Conservation (phyloP, 2,329 filamentous ascomycete species). For the Sclerotinia trifoliorum region DNA sequence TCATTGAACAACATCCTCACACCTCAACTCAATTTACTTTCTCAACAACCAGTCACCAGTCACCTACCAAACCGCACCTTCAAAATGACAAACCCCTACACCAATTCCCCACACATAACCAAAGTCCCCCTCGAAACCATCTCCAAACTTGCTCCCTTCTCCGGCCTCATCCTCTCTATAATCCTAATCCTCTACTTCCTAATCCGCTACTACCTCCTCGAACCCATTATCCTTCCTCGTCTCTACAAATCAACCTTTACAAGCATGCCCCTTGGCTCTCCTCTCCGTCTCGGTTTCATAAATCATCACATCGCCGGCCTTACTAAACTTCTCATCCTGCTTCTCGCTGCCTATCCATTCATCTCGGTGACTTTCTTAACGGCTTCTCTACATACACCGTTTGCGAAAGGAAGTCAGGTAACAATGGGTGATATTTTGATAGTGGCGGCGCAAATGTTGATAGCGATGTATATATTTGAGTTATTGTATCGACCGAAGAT, state of each 20-base stretch:
- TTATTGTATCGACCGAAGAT: slow-evolving; percentile 45
- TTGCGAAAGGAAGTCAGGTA: slow-evolving; percentile 37
- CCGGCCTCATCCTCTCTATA: slow-evolving; percentile 35
- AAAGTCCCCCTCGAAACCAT: slow-evolving; percentile 33
- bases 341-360: slow-evolving; percentile 45
- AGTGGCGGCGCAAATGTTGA: slow-evolving; percentile 44
- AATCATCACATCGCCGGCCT: slow-evolving; percentile 48
- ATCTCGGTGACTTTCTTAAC: slow-evolving; percentile 42
- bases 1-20: neutral
- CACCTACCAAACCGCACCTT: too few species aligned
- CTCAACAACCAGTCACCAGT: neutral
- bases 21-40: neutral
- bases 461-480: slow-evolving; percentile 49
- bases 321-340: slow-evolving; percentile 45
- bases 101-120: slow-evolving; percentile 30
- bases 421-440: slow-evolving; percentile 45
- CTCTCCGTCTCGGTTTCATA: slow-evolving; percentile 44
- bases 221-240: slow-evolving; percentile 42
- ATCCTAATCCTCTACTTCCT: slow-evolving; percentile 36
- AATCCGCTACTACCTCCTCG: slow-evolving; percentile 42
- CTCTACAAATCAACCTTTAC: slow-evolving; percentile 42
- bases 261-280: slow-evolving; percentile 38
- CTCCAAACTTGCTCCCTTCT: slow-evolving; percentile 34
- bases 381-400: slow-evolving; percentile 40
- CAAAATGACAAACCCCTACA: neutral